These are phyloP conservation scores for Ottelia alismoides DNA, from an alignment of 106 monocot species.

Conservation along the genomic window DNA sequence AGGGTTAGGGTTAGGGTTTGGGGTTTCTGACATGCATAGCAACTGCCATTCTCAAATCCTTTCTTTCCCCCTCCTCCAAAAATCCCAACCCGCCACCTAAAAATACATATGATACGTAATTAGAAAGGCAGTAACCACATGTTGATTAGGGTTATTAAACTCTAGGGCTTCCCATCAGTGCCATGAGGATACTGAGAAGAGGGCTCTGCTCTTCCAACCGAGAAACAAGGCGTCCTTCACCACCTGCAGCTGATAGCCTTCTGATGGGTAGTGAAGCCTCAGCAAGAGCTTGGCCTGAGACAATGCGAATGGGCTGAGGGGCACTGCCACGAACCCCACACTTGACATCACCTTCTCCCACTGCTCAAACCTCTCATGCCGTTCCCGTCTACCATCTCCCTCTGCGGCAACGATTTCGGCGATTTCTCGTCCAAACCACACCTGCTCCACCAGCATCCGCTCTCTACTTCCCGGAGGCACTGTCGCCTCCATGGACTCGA, in stretches of 20 bases:
- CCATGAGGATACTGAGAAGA: conserved; percentile 99
- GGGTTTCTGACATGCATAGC: not conserved
- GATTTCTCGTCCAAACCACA: conserved; percentile 72
- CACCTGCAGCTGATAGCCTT: conserved; percentile 67
- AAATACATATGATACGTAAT: not conserved
- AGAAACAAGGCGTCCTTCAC: conserved; percentile 58
- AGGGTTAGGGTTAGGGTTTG: not conserved
- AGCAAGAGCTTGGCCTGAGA: conserved; percentile 83
- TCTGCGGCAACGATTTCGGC: conserved; percentile 32
- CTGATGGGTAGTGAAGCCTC: conserved; percentile 80
- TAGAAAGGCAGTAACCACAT: too few relatives aligned
- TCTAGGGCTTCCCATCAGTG: conserved; percentile 11
- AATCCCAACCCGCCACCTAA: too few relatives aligned
- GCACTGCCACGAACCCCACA: conserved; percentile 25
- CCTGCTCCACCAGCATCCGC: conserved; percentile 61
- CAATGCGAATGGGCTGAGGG: conserved; percentile 49
- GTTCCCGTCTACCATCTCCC: conserved; percentile 16
- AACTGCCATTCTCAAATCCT: not conserved
- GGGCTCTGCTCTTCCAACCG: conserved; percentile 70
- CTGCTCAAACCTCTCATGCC: conserved; percentile 40
- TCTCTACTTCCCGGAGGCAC: conserved; percentile 66
- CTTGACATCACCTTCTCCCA: conserved; percentile 54
- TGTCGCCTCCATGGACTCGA: conserved; percentile 87
- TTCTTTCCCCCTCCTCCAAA: too few relatives aligned
- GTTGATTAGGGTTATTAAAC: not conserved